These are phyloP conservation scores for Microcyclospora pomicola DNA, from an alignment of 2,329 filamentous ascomycete genomes.

Conservation along the genomic window DNA sequence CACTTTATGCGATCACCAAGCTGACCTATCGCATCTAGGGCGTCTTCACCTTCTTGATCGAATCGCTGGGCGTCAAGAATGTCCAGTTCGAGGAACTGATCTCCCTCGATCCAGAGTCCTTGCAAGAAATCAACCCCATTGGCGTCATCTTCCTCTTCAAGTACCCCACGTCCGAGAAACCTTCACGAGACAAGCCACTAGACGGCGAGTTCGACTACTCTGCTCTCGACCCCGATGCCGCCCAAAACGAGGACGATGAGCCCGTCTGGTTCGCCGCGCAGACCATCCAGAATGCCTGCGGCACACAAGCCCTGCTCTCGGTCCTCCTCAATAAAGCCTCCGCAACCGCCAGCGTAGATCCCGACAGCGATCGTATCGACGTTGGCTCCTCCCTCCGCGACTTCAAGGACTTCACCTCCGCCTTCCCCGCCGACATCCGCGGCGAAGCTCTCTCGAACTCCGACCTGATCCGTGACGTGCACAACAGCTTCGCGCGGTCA, in stretches of 20 bases:
- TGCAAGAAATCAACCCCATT: conserved; percentile 43
- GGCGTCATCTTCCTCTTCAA: conserved; percentile 99
- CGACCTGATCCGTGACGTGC: conserved; percentile 45
- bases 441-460: conserved; percentile 60
- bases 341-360: conserved; percentile 25
- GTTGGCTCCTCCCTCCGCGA: conserved; percentile 58
- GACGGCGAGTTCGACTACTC: conserved; percentile 71
- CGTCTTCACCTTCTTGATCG: conserved; percentile 93
- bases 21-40: conserved; percentile 40
- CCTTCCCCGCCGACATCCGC: conserved; percentile 55
- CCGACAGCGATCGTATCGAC: conserved; percentile 39
- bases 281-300: conserved; percentile 97
- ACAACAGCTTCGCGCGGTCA: conserved; percentile 80
- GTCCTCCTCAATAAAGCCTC: conserved; percentile 68
- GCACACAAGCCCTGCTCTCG: conserved; percentile 85
- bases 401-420: conserved; percentile 80
- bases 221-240: conserved; percentile 42
- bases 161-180: conserved; percentile 61
- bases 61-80: conserved; percentile 77
- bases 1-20: background rate
- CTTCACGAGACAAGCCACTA: conserved; percentile 47
- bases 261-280: conserved; percentile 87
- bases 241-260: conserved; percentile 10
- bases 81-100: conserved; percentile 97
- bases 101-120: conserved; percentile 63